A percentile compares a stretch with the other conserved stretches of the same genome.
Conservation (phyloP, 129 eudicot genomes). For the Escallonia rubra region DNA sequence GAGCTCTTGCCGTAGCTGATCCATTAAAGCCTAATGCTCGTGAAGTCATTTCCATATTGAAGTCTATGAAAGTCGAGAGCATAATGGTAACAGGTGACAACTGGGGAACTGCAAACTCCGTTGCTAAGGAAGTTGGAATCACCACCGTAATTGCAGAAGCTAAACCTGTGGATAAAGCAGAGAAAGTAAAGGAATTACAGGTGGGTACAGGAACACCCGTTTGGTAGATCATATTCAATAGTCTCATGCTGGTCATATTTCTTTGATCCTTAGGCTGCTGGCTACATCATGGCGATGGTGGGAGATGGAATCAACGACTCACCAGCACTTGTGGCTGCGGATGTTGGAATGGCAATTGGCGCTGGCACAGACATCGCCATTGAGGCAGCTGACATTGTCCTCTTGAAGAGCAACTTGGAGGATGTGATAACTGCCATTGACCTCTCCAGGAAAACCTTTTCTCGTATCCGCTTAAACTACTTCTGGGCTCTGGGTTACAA, state of each 20-base stretch:
- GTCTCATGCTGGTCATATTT: too few relatives aligned
- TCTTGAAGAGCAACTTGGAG: conserved; percentile 55
- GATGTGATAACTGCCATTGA: conserved; percentile 60
- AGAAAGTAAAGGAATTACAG: conserved; percentile 75
- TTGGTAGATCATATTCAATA: not conserved
- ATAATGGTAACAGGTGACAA: conserved; percentile 81
- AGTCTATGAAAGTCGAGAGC: conserved; percentile 59
- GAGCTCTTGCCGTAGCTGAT: conserved; percentile 64
- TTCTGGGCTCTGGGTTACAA: conserved; percentile 63
- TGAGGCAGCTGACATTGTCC: conserved; percentile 63
- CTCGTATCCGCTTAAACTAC: conserved; percentile 47
- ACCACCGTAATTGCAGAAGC: conserved; percentile 67
- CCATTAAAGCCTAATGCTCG: conserved; percentile 82
- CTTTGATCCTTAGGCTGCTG: conserved; percentile 29
- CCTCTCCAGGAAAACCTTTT: conserved; percentile 50
- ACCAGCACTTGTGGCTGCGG: conserved; percentile 58
- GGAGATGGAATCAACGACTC: conserved; percentile 69
- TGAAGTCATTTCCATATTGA: conserved; percentile 62
- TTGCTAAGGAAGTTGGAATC: conserved; percentile 72
- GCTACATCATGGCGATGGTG: conserved; percentile 53
- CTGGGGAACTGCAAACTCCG: conserved; percentile 78
- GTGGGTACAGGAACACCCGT: conserved; percentile 14
- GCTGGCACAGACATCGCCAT: conserved; percentile 65
- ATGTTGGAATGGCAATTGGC: conserved; percentile 64
- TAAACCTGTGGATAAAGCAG: conserved; percentile 72